Percentiles rank a stretch among this genome's conserved stretches.
Conservation (phyloP, 2,329 filamentous ascomycete genomes). For the Epichloe bromicola region DNA sequence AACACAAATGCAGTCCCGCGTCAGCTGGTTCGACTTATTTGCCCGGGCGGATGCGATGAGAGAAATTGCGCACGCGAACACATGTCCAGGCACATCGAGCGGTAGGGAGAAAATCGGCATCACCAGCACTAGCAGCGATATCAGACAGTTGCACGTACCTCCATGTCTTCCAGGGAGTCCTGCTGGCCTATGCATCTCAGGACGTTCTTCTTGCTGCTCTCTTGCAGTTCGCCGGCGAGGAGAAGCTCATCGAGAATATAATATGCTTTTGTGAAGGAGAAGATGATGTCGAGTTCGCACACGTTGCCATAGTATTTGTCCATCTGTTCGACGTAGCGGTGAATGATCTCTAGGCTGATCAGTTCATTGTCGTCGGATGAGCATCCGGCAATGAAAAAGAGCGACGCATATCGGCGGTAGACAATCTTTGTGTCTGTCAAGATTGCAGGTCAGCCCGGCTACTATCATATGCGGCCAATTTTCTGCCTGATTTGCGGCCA, state of each 20-base stretch:
- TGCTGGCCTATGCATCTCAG: slow-evolving; percentile 92
- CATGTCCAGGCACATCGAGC: neutral
- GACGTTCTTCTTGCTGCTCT: slow-evolving; percentile 99
- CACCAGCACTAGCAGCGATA: slow-evolving; percentile 7
- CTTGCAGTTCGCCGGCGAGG: slow-evolving; percentile 90
- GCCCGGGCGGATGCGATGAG: slow-evolving; percentile 6
- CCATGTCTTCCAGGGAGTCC: slow-evolving; percentile 96
- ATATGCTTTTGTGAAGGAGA: slow-evolving; percentile 99
- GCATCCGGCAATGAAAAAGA: slow-evolving; percentile 98
- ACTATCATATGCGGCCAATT: neutral
- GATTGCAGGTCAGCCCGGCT: neutral
- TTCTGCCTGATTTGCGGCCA: neutral
- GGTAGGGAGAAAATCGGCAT: neutral
- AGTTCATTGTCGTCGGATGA: slow-evolving; percentile 96
- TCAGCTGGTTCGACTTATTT: slow-evolving; percentile 15
- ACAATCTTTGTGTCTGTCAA: slow-evolving; percentile 86
- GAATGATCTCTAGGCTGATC: slow-evolving; percentile 95
- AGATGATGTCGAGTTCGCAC: slow-evolving; percentile 98
- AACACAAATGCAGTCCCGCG: slow-evolving; percentile 17
- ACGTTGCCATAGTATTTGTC: slow-evolving; percentile 99
- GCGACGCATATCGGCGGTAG: slow-evolving; percentile 93
- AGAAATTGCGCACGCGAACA: neutral
- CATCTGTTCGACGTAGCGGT: slow-evolving; percentile 99
- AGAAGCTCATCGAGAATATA: slow-evolving; percentile 97
- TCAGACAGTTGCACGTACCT: slow-evolving; percentile 53